These are phyloP conservation scores for Musa troglodytarum DNA, from an alignment of 176 grass and related monocot species.

Conservation along the genomic window DNA sequence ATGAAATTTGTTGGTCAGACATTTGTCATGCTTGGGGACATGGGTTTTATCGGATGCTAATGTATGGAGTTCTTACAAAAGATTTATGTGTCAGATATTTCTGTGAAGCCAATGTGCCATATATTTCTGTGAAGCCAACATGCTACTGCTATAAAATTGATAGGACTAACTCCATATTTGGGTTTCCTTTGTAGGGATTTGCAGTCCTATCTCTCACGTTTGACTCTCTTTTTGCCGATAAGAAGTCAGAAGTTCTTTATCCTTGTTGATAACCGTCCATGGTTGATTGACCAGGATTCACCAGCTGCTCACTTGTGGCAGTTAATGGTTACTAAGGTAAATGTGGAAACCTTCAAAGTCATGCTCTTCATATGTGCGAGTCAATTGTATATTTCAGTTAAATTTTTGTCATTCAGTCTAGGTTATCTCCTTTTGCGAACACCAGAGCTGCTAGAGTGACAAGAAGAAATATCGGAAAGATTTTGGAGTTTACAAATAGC, in stretches of 20 bases:
- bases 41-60: no score
- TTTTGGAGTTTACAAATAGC: conserved; percentile 39
- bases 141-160: background rate
- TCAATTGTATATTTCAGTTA: conserved; percentile 10
- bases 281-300: conserved; percentile 70
- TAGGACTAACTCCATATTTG: background rate
- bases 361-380: background rate
- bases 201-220: conserved; percentile 80
- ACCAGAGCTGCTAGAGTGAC: conserved; percentile 53
- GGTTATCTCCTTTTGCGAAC: conserved; percentile 81
- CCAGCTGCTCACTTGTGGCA: conserved; percentile 86
- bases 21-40: no score
- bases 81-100: no score
- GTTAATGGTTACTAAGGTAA: conserved; percentile 90
- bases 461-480: conserved; percentile 40
- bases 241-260: conserved; percentile 67
- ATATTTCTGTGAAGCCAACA: background rate
- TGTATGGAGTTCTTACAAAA: no score
- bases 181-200: conserved; percentile 70
- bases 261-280: conserved; percentile 77
- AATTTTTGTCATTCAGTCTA: conserved; percentile 47
- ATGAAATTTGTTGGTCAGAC: no score
- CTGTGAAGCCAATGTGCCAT: no score
- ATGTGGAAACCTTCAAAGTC: conserved; percentile 16
- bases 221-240: conserved; percentile 71